These are phyloP conservation scores for Solioccasus polychromus DNA, from an alignment of 768 basidiomycete genomes.

Conservation along the genomic window DNA sequence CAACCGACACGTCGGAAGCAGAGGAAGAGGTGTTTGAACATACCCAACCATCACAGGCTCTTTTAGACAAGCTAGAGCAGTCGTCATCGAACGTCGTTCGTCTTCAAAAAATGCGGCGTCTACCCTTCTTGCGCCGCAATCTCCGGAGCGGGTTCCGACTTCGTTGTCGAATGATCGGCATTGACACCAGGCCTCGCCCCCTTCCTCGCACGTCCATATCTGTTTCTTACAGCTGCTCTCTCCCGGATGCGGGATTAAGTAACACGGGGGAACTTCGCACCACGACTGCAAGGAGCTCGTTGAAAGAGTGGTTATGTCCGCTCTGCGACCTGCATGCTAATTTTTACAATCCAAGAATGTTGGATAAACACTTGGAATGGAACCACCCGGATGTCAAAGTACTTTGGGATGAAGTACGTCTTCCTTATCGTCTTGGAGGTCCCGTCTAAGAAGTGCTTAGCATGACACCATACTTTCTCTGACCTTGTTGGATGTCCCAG, in stretches of 20 bases:
- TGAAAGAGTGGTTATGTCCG: conserved; percentile 48
- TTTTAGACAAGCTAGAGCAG: conserved; percentile 36
- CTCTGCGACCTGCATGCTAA: conserved; percentile 47
- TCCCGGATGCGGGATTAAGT: conserved; percentile 6
- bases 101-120: conserved; percentile 36
- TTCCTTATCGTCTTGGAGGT: neutral
- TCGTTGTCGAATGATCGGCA: conserved; percentile 37
- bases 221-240: conserved; percentile 22
- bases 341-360: conserved; percentile 42
- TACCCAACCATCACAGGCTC: conserved; percentile 29
- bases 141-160: conserved; percentile 46
- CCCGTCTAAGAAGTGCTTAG: conserved; percentile 10
- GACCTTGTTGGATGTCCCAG: conserved; percentile 10
- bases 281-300: conserved; percentile 18
- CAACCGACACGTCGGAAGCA: conserved; percentile 8
- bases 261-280: conserved; percentile 9
- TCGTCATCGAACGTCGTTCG: conserved; percentile 32
- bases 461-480: conserved; percentile 14
- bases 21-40: conserved; percentile 6
- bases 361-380: conserved; percentile 46
- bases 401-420: conserved; percentile 37
- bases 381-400: conserved; percentile 44
- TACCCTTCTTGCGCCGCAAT: conserved; percentile 59
- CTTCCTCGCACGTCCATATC: conserved; percentile 17
- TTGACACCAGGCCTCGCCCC: conserved; percentile 32